A percentile compares a stretch with the other conserved stretches of the same genome.
Evolutionary conservation across 2,329 filamentous ascomycete genomes (phyloP).

Genomic region (Fusarium chuoi): DNA sequence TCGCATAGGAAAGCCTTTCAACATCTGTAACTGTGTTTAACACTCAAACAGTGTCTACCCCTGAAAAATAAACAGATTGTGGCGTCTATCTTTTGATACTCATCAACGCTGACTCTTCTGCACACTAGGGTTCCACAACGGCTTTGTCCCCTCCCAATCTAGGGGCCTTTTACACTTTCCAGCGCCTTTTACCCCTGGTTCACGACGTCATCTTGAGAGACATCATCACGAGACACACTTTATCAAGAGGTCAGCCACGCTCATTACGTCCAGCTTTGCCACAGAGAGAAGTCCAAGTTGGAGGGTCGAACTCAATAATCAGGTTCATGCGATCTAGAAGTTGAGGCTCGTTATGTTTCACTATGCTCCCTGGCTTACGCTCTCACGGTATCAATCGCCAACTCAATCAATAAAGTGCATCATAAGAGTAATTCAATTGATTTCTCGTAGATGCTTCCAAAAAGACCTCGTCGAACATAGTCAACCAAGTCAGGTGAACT

Average conservation of each 20-base stretch:
- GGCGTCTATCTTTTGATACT: slow-evolving; percentile 25
- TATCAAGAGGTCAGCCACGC: slow-evolving; percentile 21
- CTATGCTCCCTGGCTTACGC: neutral
- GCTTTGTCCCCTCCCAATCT: slow-evolving; percentile 12
- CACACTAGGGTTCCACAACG: slow-evolving; percentile 19
- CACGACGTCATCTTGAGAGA: slow-evolving; percentile 31
- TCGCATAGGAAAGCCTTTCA: neutral
- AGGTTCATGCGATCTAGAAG: neutral
- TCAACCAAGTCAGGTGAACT: slow-evolving; percentile 9
- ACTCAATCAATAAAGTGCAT: neutral
- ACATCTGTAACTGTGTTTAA: neutral
- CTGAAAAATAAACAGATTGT: slow-evolving; percentile 17
- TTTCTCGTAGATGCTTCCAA: slow-evolving; percentile 10
- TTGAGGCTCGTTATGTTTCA: neutral
- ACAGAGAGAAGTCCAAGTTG: neutral
- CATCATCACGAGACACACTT: slow-evolving; percentile 24
- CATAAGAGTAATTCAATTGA: slow-evolving; percentile 15
- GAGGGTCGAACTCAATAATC: neutral
- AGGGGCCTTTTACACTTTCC: neutral
- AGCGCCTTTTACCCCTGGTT: slow-evolving; percentile 5
- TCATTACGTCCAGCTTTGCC: slow-evolving; percentile 14
- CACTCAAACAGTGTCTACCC: neutral
- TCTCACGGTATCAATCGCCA: neutral
- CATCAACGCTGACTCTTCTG: neutral
- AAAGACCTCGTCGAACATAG: slow-evolving; percentile 8